Conservation (phyloP, 2,329 filamentous ascomycete species). For the Nemania bipapillata region DNA sequence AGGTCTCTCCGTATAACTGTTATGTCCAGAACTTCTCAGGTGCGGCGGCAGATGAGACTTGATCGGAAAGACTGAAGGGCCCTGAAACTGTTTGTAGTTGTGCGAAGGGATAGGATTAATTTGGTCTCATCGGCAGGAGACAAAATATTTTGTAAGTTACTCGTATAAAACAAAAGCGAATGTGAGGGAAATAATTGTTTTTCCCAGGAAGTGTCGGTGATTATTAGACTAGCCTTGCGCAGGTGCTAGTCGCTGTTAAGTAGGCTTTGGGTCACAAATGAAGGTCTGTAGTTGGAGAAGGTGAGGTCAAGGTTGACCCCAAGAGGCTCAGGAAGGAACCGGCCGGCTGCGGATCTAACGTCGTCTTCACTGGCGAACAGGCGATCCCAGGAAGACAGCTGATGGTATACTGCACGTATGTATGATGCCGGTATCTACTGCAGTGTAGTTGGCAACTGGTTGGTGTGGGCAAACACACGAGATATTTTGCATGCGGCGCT, state of each 20-base stretch:
- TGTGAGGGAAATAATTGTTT: conserved; percentile 40
- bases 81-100: conserved; percentile 40
- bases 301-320: conserved; percentile 40
- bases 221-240: conserved; percentile 16
- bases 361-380: conserved; percentile 9
- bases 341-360: conserved; percentile 20
- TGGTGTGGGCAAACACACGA: conserved; percentile 10
- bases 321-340: conserved; percentile 34
- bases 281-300: conserved; percentile 51
- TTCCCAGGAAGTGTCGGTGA: conserved; percentile 33
- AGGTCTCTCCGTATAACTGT: background rate
- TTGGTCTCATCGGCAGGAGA: conserved; percentile 45
- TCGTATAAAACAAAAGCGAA: conserved; percentile 37
- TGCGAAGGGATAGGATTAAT: conserved; percentile 44
- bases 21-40: conserved; percentile 10
- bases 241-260: conserved; percentile 5
- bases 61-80: conserved; percentile 33
- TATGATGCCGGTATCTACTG: conserved; percentile 21
- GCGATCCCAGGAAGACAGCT: conserved; percentile 9
- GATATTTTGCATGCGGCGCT: conserved; percentile 30
- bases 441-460: conserved; percentile 21
- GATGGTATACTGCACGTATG: conserved; percentile 10
- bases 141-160: conserved; percentile 24
- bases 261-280: conserved; percentile 45
- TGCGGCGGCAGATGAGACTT: conserved; percentile 32